Conservation (phyloP, 2,329 filamentous ascomycete genomes). For the Aspergillus brunneoviolaceus region DNA sequence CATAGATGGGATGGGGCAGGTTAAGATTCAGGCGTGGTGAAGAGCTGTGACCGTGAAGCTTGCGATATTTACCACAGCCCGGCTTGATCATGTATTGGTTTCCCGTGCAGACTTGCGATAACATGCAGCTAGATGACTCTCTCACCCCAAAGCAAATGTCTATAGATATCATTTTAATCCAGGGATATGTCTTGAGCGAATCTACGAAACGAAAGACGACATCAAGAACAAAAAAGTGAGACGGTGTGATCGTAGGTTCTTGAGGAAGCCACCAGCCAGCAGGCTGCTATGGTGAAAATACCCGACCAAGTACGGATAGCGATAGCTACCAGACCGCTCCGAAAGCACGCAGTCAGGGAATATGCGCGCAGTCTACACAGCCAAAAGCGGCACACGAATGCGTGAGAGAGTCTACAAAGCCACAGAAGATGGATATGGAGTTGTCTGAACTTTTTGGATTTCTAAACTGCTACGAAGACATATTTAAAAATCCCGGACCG, state of each 20-base stretch:
- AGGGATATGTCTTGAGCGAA: too few species aligned
- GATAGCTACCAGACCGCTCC: background rate
- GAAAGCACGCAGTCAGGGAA: background rate
- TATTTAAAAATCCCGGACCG: background rate
- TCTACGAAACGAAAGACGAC: too few species aligned
- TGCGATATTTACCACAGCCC: too few species aligned
- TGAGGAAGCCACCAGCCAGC: constrained; percentile 15
- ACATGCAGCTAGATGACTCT: too few species aligned
- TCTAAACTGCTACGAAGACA: background rate
- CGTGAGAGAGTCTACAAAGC: background rate
- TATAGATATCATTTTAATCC: too few species aligned
- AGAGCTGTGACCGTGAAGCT: too few species aligned
- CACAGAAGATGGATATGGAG: background rate
- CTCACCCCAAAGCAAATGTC: too few species aligned
- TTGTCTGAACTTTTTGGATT: background rate
- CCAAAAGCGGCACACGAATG: background rate
- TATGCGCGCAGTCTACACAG: background rate
- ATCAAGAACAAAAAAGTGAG: too few species aligned
- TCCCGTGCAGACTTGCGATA: too few species aligned
- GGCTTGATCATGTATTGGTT: too few species aligned
- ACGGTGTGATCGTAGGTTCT: too few species aligned
- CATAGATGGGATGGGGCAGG: background rate
- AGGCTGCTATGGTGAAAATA: constrained; percentile 12
- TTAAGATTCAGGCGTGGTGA: background rate
- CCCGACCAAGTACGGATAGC: background rate